These are phyloP conservation scores for Erodium moschatum DNA, from an alignment of 441 rosid genomes.

Conservation along the genomic window DNA sequence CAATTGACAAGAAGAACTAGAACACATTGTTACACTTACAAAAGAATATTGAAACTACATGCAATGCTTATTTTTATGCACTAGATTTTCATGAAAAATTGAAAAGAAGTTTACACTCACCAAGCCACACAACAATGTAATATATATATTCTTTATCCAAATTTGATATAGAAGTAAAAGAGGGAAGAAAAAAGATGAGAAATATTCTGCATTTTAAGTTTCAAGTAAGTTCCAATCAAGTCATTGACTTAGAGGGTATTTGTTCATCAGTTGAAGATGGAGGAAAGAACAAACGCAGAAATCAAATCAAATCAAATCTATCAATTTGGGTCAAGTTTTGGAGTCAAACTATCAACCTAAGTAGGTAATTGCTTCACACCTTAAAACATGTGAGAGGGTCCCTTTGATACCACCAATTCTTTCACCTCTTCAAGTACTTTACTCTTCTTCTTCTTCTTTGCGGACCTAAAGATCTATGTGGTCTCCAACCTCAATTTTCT, in stretches of 20 bases:
- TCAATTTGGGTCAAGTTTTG: neutral
- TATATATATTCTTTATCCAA: neutral
- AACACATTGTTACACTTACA: too few relatives aligned
- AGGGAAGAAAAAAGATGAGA: neutral
- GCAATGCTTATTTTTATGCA: too few relatives aligned
- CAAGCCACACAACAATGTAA: neutral
- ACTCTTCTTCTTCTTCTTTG: neutral
- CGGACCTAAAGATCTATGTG: neutral
- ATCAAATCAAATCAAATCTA: neutral
- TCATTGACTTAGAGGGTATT: neutral
- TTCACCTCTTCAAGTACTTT: neutral
- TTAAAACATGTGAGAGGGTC: neutral
- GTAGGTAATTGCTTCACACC: conserved; percentile 2
- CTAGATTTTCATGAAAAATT: too few relatives aligned
- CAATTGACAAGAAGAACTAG: too few relatives aligned
- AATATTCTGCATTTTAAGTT: neutral
- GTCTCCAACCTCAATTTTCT: too few relatives aligned
- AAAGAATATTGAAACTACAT: too few relatives aligned
- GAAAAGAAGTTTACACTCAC: too few relatives aligned
- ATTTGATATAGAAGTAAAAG: neutral
- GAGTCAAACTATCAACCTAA: neutral
- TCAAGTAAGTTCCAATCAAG: neutral
- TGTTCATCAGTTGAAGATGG: neutral
- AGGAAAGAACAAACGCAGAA: neutral
- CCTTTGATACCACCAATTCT: neutral